Base-by-base conservation (phyloP, 495 filamentous ascomycete genomes). In the Daldinia grandis region DNA sequence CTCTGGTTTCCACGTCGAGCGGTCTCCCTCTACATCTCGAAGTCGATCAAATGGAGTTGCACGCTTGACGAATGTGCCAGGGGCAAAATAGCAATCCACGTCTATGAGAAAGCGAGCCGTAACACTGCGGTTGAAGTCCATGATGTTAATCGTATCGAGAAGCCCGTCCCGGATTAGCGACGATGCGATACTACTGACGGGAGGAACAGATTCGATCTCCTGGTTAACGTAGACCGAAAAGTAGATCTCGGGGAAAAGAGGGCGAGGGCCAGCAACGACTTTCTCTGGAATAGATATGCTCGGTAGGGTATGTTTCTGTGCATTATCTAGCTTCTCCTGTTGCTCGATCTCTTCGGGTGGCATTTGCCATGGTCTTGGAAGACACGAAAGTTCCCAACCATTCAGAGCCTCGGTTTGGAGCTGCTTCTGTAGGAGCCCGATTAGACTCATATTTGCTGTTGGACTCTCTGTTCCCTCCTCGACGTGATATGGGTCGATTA, bases 1-100 rank as follows among this genome's bases (percentile, higher is more conserved):
- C 82, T 99, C 96, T 0, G 95, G 93, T 78, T 99, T 99, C 96
- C 96, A 99, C 0, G 91, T 91, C 4, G 91, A 88, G 56, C 87
- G 87, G 31, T 89, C 90, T 1, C 81, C 82, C 31, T 89, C 86
- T 12, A 93, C 81, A 55, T 98, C 93, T 14, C 91, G 87, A 47
- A 99, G 85, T 62, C 90, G 89, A 76, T 98, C 96, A 73, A 96
- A 98, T 0, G 92, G 90, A 3, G 93, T 98, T 3, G 92, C 94
- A 58, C 96, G 89, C 78, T 95, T 94, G 64, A 97, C 90, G 76
- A 99, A 99, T 3, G 90, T 97, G 53, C 90, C 85, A 5, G 90
- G 85, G 1, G 93, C 85, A 80, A 95, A 99, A 79, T 94, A 99
- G 79, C 93, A 96, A 76, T 98, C 96, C 31, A 98, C 83, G 76